Evolutionary conservation across 2,329 filamentous ascomycete genomes (phyloP).

Genomic region (Verticillium longisporum): DNA sequence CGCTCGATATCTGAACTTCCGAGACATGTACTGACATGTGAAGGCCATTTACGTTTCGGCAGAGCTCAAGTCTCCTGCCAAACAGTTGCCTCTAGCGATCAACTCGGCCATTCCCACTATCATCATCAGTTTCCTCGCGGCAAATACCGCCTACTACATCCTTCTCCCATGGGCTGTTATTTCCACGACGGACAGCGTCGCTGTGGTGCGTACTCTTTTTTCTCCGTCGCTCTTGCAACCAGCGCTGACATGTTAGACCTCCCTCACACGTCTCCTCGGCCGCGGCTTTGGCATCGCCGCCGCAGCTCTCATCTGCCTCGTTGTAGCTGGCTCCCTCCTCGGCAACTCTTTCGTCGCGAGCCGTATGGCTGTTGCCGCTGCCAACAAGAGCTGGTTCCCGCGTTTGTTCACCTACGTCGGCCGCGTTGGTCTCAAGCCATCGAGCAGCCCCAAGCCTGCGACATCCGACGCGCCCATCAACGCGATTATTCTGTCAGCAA

Average conservation of each 20-base stretch:
- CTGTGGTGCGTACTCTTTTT: constrained; percentile 40
- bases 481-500: constrained; percentile 41
- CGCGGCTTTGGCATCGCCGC: constrained; percentile 44
- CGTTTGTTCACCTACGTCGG: constrained; percentile 36
- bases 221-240: not conserved
- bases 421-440: constrained; percentile 23
- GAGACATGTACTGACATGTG: not conserved
- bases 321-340: constrained; percentile 54
- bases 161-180: constrained; percentile 53
- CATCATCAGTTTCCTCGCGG: constrained; percentile 50
- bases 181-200: constrained; percentile 53
- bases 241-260: constrained; percentile 33
- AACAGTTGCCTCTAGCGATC: constrained; percentile 53
- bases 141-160: constrained; percentile 57
- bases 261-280: constrained; percentile 47
- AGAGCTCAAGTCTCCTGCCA: constrained; percentile 42
- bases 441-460: not conserved
- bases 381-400: constrained; percentile 45
- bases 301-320: constrained; percentile 50
- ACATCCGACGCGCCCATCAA: constrained; percentile 46
- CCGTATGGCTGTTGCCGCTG: constrained; percentile 54
- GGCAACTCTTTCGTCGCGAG: constrained; percentile 58
- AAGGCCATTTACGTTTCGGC: constrained; percentile 49
- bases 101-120: constrained; percentile 55
- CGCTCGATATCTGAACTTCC: not conserved